Conservation (phyloP, 1,284 basidiomycete species). For the Kalmanozyma brasiliensis region DNA sequence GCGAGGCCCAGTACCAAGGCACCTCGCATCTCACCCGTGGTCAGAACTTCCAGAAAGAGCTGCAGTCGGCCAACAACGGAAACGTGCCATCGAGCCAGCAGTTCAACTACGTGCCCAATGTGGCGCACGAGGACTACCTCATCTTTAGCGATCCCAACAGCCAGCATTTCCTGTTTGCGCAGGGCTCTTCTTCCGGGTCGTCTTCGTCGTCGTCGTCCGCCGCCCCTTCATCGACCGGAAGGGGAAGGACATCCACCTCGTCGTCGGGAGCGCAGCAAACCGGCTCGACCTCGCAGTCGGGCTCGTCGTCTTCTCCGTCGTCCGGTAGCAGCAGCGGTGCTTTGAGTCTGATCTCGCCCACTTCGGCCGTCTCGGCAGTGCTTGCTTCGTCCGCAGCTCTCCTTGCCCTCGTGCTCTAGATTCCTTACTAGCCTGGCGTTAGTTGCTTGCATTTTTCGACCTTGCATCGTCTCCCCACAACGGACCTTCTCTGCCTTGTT, state of each 20-base stretch:
- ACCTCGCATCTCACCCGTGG: slow-evolving; percentile 54
- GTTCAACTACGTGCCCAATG: slow-evolving; percentile 51
- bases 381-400: slow-evolving; percentile 24
- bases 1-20: slow-evolving; percentile 59
- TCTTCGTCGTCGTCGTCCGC: slow-evolving; percentile 11
- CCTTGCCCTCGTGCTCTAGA: slow-evolving; percentile 18
- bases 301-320: slow-evolving; percentile 9
- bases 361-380: slow-evolving; percentile 13
- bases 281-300: slow-evolving; percentile 1
- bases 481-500: no score
- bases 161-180: slow-evolving; percentile 47
- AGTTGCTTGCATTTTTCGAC: no score
- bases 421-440: no score
- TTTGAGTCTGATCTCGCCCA: neutral
- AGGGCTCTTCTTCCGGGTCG: slow-evolving; percentile 19
- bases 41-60: slow-evolving; percentile 48
- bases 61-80: slow-evolving; percentile 38
- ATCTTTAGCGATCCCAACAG: slow-evolving; percentile 50
- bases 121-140: slow-evolving; percentile 56
- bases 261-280: neutral
- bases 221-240: slow-evolving; percentile 6
- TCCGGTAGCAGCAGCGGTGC: slow-evolving; percentile 6
- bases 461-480: no score
- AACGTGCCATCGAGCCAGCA: slow-evolving; percentile 43
- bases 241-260: slow-evolving; percentile 3